phyloP scores from a whole-genome alignment of 2,329 filamentous ascomycete genomes.

The Macroventuria anomochaeta region DNA sequence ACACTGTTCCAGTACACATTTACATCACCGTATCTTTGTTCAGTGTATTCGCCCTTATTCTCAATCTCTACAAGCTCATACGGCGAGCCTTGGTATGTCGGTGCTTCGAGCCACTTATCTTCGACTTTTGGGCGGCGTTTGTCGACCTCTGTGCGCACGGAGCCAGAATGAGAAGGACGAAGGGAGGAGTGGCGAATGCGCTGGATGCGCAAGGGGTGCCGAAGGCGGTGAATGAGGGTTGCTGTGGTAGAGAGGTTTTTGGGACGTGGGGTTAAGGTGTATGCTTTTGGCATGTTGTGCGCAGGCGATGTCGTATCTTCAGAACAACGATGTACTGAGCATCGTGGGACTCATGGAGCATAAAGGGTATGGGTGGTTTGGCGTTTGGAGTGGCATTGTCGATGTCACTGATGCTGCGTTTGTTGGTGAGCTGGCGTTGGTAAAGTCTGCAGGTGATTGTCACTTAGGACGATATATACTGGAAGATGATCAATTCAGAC shows the following conservation, averaged over 20 bases:
- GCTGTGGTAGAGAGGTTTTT: conserved; percentile 14
- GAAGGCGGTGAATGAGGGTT: conserved; percentile 18
- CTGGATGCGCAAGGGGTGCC: conserved; percentile 18
- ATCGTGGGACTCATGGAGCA: background rate
- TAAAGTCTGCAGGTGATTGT: background rate
- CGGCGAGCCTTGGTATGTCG: background rate
- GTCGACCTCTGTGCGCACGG: background rate
- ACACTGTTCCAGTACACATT: conserved; percentile 30
- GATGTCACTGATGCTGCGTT: conserved; percentile 20
- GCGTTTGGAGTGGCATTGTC: conserved; percentile 13
- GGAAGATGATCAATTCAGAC: background rate
- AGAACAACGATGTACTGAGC: too few species aligned
- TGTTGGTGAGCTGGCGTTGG: conserved; percentile 16
- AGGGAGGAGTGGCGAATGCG: background rate
- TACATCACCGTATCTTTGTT: conserved; percentile 18
- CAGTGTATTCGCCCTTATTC: conserved; percentile 22
- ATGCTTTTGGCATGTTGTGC: background rate
- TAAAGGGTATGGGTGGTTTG: background rate
- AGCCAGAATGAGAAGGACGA: background rate
- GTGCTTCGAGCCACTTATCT: conserved; percentile 14
- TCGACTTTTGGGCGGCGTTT: background rate
- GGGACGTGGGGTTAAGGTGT: background rate
- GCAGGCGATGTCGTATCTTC: too few species aligned
- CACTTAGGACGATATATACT: background rate
- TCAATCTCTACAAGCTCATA: conserved; percentile 19